phyloP scores from a whole-genome alignment of 495 filamentous ascomycete genomes.

The Neurospora tetraspora region DNA sequence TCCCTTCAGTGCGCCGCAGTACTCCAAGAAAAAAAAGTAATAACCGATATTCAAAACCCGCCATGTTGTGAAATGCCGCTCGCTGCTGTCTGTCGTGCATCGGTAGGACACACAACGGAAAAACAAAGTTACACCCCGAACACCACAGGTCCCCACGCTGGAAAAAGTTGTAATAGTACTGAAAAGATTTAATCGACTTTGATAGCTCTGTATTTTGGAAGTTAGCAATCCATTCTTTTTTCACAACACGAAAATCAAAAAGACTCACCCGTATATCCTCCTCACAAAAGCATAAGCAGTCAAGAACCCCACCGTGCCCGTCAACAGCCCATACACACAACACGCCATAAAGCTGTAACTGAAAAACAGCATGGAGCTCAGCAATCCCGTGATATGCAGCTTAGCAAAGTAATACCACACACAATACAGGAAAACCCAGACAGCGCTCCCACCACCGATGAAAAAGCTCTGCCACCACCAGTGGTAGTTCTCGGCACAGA shows the following conservation, averaged over 20 bases:
- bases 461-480: slow-evolving; percentile 96
- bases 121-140: background rate
- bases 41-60: background rate
- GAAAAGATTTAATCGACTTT: slow-evolving; percentile 5
- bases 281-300: slow-evolving; percentile 82
- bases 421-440: slow-evolving; percentile 84
- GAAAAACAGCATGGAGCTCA: slow-evolving; percentile 78
- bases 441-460: slow-evolving; percentile 64
- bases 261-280: slow-evolving; percentile 72
- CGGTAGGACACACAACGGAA: background rate
- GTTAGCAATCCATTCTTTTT: background rate
- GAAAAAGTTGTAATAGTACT: background rate
- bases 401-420: slow-evolving; percentile 80
- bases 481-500: slow-evolving; percentile 85
- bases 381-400: slow-evolving; percentile 73
- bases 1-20: background rate
- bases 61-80: background rate
- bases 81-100: background rate
- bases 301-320: slow-evolving; percentile 82
- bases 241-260: no score
- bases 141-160: background rate
- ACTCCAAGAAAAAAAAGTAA: background rate
- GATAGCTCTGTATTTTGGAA: slow-evolving; percentile 1
- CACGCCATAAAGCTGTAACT: slow-evolving; percentile 74
- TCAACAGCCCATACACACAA: slow-evolving; percentile 71